Conservation (phyloP, 768 basidiomycete species). For the Cyclocybe aegerita region DNA sequence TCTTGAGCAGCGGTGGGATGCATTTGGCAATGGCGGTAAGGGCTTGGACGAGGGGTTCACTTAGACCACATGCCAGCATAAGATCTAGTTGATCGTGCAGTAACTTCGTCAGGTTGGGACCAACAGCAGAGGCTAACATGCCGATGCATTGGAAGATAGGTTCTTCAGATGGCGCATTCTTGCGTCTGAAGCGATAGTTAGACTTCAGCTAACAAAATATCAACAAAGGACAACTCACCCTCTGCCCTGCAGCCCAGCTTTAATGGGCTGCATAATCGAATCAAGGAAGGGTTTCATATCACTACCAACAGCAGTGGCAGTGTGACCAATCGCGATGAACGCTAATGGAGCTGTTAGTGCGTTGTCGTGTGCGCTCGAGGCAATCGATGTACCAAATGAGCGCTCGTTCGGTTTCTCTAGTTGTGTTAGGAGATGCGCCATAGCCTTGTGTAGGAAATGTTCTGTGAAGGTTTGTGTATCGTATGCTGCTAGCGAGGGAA, state of each 20-base stretch:
- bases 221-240: constrained; percentile 50
- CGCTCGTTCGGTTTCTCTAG: constrained; percentile 89
- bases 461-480: constrained; percentile 91
- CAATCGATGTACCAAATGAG: constrained; percentile 65
- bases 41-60: constrained; percentile 84
- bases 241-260: constrained; percentile 80
- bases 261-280: constrained; percentile 85
- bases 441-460: constrained; percentile 89
- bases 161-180: constrained; percentile 91
- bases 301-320: constrained; percentile 86
- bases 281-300: constrained; percentile 97
- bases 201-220: neutral
- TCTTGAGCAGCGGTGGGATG: constrained; percentile 88
- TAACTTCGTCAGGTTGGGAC: constrained; percentile 92
- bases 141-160: constrained; percentile 98
- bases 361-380: neutral
- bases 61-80: constrained; percentile 93
- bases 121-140: constrained; percentile 93
- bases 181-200: constrained; percentile 48
- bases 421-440: constrained; percentile 87
- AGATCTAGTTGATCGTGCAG: constrained; percentile 95
- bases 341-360: constrained; percentile 44
- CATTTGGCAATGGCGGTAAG: constrained; percentile 80
- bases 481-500: constrained; percentile 92
- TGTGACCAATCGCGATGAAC: constrained; percentile 95